Conservation (phyloP, 108 stramenopile genomes). For the Cyclotella choctawhatcheeana region DNA sequence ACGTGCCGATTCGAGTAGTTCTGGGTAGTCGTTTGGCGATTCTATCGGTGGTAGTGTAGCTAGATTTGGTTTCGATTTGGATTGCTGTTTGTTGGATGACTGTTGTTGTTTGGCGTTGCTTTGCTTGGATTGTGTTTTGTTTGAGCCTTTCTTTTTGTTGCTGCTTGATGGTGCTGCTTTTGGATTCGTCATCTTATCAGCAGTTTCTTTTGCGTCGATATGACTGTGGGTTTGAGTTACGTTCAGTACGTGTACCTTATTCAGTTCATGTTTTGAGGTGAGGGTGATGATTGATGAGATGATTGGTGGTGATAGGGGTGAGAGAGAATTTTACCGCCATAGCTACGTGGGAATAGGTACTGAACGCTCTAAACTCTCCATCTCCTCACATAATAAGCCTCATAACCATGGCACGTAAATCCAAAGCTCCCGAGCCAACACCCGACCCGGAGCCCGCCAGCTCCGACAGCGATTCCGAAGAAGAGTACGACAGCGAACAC, state of each 20-base stretch:
- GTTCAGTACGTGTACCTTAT: no score
- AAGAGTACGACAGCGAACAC: slow-evolving; percentile 22
- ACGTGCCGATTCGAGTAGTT: slow-evolving; percentile 26
- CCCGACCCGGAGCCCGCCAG: slow-evolving; percentile 39
- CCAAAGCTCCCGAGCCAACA: slow-evolving; percentile 6
- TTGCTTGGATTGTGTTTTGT: not conserved
- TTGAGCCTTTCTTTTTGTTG: slow-evolving; percentile 13
- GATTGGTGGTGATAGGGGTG: no score
- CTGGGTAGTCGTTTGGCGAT: slow-evolving; percentile 21
- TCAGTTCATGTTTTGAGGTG: no score
- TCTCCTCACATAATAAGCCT: no score
- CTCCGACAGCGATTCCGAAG: slow-evolving; percentile 21
- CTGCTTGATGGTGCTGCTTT: no score
- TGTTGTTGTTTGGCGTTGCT: slow-evolving; percentile 6
- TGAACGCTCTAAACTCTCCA: no score
- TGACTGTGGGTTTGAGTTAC: no score
- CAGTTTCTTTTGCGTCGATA: no score
- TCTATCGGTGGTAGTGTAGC: slow-evolving; percentile 36
- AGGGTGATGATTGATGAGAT: no score
- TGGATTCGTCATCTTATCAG: no score
- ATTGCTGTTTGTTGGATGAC: not conserved
- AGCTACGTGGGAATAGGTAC: no score
- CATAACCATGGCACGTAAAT: slow-evolving; percentile 31
- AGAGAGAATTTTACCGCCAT: no score
- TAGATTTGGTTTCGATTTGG: slow-evolving; percentile 3